phyloP scores from a whole-genome alignment of 164 flowering plant species.

The Paratinospora sagittata region DNA sequence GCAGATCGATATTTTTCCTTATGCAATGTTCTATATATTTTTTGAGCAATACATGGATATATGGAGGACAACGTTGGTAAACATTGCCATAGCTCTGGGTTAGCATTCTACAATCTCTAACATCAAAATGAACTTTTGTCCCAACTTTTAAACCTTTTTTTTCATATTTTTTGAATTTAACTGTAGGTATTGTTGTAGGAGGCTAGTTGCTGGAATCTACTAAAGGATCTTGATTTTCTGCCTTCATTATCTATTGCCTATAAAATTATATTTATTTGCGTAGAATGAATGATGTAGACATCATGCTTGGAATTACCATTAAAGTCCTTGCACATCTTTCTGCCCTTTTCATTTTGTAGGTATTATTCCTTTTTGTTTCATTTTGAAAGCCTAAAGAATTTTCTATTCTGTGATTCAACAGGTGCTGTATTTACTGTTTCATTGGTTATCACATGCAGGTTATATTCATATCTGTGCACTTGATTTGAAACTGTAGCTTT shows the following conservation, averaged over 20 bases:
- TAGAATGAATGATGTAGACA: too few species aligned
- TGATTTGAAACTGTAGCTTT: not conserved
- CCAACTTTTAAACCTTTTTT: not conserved
- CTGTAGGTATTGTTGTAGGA: too few species aligned
- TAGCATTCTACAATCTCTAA: constrained; percentile 23
- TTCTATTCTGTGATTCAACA: constrained; percentile 21
- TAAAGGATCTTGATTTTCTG: not conserved
- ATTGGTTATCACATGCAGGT: constrained; percentile 88
- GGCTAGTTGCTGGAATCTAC: not conserved
- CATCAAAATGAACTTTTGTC: not conserved
- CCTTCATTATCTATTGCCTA: not conserved
- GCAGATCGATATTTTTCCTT: constrained; percentile 95
- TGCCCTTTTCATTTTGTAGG: too few species aligned
- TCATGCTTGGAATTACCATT: too few species aligned
- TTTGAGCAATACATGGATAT: constrained; percentile 96
- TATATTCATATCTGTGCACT: constrained; percentile 21
- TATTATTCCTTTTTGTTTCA: not conserved
- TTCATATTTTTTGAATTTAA: not conserved
- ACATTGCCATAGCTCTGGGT: constrained; percentile 88
- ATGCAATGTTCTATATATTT: constrained; percentile 88
- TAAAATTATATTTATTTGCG: too few species aligned
- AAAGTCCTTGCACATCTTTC: too few species aligned
- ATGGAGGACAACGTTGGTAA: constrained; percentile 91
- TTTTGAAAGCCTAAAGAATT: not conserved
- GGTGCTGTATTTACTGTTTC: constrained; percentile 94